phyloP scores from a whole-genome alignment of 352 stramenopile genomes.

The Phytophthora rubi region DNA sequence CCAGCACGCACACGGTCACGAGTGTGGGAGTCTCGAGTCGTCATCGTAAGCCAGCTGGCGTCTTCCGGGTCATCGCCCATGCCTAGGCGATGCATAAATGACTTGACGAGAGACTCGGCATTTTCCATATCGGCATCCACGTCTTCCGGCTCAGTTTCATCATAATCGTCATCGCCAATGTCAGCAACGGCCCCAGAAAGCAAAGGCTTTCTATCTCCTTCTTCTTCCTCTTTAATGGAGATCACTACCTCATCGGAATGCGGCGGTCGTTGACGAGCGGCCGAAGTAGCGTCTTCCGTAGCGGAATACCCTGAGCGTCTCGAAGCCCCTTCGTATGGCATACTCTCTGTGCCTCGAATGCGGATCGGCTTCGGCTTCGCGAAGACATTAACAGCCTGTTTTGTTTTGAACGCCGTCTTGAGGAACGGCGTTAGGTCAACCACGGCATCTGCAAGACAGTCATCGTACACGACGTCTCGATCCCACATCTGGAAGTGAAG shows the following conservation, averaged over 20 bases:
- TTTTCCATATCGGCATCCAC: slow-evolving; percentile 58
- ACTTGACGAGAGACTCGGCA: slow-evolving; percentile 71
- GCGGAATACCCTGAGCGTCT: slow-evolving; percentile 30
- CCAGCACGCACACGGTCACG: slow-evolving; percentile 65
- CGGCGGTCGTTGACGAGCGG: slow-evolving; percentile 27
- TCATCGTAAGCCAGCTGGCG: slow-evolving; percentile 76
- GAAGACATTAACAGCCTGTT: slow-evolving; percentile 75
- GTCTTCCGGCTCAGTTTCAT: slow-evolving; percentile 36
- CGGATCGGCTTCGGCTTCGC: slow-evolving; percentile 70
- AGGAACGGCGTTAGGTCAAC: slow-evolving; percentile 71
- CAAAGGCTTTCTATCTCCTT: slow-evolving; percentile 29
- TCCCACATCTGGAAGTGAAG: slow-evolving; percentile 86
- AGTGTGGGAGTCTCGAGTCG: slow-evolving; percentile 64
- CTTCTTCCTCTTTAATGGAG: slow-evolving; percentile 32
- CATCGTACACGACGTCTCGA: slow-evolving; percentile 78
- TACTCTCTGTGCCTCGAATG: slow-evolving; percentile 42
- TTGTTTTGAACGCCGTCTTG: slow-evolving; percentile 74
- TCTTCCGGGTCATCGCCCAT: slow-evolving; percentile 84
- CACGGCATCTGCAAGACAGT: slow-evolving; percentile 78
- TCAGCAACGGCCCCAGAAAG: slow-evolving; percentile 19
- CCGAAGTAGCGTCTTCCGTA: slow-evolving; percentile 33
- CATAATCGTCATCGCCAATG: slow-evolving; percentile 30
- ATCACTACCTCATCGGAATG: slow-evolving; percentile 32
- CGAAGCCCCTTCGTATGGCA: slow-evolving; percentile 38
- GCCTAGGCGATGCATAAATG: slow-evolving; percentile 75